Base-by-base conservation (phyloP, 169 alveolate genomes). In the Eimeria necatrix region DNA sequence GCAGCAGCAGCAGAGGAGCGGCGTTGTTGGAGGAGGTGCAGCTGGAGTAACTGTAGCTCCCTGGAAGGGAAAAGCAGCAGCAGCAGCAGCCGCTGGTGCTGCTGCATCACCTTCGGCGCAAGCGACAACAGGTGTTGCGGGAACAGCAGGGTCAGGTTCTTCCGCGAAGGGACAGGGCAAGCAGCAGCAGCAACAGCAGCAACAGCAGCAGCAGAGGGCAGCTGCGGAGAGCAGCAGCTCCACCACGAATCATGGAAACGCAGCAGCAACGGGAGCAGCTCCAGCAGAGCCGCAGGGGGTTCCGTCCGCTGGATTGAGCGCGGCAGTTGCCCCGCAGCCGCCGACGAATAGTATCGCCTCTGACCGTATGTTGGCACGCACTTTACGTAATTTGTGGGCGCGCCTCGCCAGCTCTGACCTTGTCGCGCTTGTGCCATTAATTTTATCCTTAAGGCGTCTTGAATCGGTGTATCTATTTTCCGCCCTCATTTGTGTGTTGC, bases 191-290 rank as follows among this genome's bases (percentile, higher is more conserved):
- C 48, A n/a, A 22, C 80, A 68, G 32, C 80, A 68, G 48, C 22
- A n/a, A 22, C 80, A 68, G 80, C 80, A 68, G 32, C 80, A 68
- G 80, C 80, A 68, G 32, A 14, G 48, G 80, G 46, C 68, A 18
- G 22, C 20, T 56, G 68, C 68, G 12, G 68, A 56, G 20, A 68
- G 80, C 80, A 68, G 46, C 41, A 22, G 80, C 80, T 18, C 46
- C 48, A 12, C 41, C 80, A 1, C 41, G 41, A 68, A 24, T n/a
- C 80, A 16, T 9, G 80, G 41, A n/a, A 22, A 12, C 80, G 32
- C n/a, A 12, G 32, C 80, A 68, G 80, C 80, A 68, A 24, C 80
- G 1, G 80, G 46, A 68, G 41, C 41, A 32, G 41, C 41, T 32
- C 41, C 2, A 32, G 41, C 41, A 32, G 41, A 32, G 41, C 41